A percentile compares a stretch with the other conserved stretches of the same genome.
These are phyloP conservation scores for Heterotrichella gracilis DNA, from an alignment of 352 stramenopile genomes.

Conservation along the genomic window DNA sequence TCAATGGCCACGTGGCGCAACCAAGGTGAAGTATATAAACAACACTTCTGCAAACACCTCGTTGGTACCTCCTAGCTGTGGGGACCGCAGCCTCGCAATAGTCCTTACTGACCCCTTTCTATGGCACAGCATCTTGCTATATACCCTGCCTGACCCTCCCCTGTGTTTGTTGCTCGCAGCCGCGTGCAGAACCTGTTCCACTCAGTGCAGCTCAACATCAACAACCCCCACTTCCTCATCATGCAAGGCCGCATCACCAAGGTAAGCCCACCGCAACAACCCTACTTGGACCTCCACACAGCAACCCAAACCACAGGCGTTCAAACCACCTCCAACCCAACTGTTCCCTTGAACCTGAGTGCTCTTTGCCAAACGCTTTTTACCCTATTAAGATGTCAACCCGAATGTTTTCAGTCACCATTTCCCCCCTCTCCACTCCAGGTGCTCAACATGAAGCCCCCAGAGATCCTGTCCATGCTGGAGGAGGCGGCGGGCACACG, in stretches of 20 bases:
- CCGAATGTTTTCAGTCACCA: background rate
- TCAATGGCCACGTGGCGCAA: conserved; percentile 83
- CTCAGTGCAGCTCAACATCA: conserved; percentile 97
- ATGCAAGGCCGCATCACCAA: conserved; percentile 58
- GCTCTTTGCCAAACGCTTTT: conserved; percentile 10
- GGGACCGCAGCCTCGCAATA: too few relatives aligned
- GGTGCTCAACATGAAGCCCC: conserved; percentile 99
- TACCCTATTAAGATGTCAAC: background rate
- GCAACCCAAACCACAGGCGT: too few relatives aligned
- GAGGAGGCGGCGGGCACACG: conserved; percentile 91
- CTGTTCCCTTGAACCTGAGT: background rate
- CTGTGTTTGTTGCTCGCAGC: too few relatives aligned
- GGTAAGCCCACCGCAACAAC: too few relatives aligned
- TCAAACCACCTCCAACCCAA: background rate
- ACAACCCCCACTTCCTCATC: conserved; percentile 99
- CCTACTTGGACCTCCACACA: too few relatives aligned
- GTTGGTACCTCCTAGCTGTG: too few relatives aligned
- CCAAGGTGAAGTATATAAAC: too few relatives aligned
- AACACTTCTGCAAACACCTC: too few relatives aligned
- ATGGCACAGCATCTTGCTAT: too few relatives aligned
- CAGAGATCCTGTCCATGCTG: conserved; percentile 96
- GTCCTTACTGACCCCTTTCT: too few relatives aligned
- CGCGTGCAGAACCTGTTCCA: conserved; percentile 98
- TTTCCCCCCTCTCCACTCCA: too few relatives aligned
- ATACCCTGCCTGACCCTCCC: too few relatives aligned